Evolutionary conservation across 2,329 filamentous ascomycete species (phyloP), one percentile per base, ranked within the genome.

Genomic region (Blastomyces gilchristii): DNA sequence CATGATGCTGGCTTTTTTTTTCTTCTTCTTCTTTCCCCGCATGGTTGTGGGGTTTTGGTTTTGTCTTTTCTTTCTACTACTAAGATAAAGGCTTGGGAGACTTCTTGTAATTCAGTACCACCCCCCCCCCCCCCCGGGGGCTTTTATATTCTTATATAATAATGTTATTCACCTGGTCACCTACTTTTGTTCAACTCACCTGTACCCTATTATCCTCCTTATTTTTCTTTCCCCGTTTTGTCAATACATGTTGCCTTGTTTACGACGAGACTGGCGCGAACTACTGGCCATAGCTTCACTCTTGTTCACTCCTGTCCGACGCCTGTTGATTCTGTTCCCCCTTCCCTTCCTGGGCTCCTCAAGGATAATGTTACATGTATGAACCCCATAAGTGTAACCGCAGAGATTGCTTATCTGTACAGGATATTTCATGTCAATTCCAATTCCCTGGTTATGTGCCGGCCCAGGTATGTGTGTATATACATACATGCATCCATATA

Each of bases 1-100:
- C 47, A 41, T 53, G 22, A 58, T 64, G 59, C 49, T 54, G 45
- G 31, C 34, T 62, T 58, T 41, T 64, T 52, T 56, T 61, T n/a
- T 63, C 28, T 63, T 61, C 60, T 60, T 64, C 62, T 60, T 61
- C 31, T 8, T 0, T 39, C 37, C 37, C 31, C 34, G 14, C 34
- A 22, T 22, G n/a, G 3, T 22, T 9, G n/a, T 4, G 37, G 28
- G 53, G 8, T 43, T 58, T 58, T 25, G n/a, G 16, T 3, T 28
- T 43, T 16, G 8, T 8, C 28, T 41, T 57, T 7, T 28, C 2
- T 57, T 39, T 41, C 14, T 54, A 31, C 14, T 41, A 22, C 22
- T 9, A 18, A 58, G 37, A 58, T 6, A 58, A 58, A 58, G 37
- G 25, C 4, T 22, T 39, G 14, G n/a, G 16, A n/a, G 34, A 12